phyloP scores from a whole-genome alignment of 2,329 filamentous ascomycete genomes.

The Hyphodiscus sp. region DNA sequence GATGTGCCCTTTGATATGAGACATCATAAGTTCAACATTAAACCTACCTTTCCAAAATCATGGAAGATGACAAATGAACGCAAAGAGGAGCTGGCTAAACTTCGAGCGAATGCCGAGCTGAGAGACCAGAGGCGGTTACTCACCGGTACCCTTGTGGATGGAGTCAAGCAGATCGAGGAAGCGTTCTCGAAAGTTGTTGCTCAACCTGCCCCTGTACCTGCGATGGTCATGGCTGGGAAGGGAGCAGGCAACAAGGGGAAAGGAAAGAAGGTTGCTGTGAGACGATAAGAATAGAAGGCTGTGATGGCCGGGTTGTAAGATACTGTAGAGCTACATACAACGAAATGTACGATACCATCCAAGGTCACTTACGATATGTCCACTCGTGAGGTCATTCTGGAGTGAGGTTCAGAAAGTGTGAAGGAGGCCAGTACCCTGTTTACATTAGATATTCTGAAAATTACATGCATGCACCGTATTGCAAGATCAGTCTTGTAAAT shows the following conservation, averaged over 20 bases:
- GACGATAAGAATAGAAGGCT: slow-evolving; percentile 11
- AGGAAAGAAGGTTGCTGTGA: slow-evolving; percentile 23
- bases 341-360: not conserved
- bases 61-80: slow-evolving; percentile 76
- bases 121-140: slow-evolving; percentile 49
- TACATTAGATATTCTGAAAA: not conserved
- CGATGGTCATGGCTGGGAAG: slow-evolving; percentile 20
- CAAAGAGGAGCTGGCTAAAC: slow-evolving; percentile 55
- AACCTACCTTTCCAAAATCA: slow-evolving; percentile 67
- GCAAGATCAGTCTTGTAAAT: too few relatives aligned
- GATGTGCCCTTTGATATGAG: slow-evolving; percentile 86
- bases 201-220: slow-evolving; percentile 20
- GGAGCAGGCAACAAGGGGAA: slow-evolving; percentile 1
- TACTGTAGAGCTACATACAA: slow-evolving; percentile 9
- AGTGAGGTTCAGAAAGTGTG: not conserved
- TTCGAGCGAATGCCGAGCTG: slow-evolving; percentile 45
- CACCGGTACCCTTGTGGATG: slow-evolving; percentile 52
- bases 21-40: slow-evolving; percentile 66
- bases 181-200: slow-evolving; percentile 26
- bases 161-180: slow-evolving; percentile 41
- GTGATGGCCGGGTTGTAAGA: slow-evolving; percentile 13
- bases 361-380: not conserved
- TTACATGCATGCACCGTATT: too few relatives aligned
- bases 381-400: not conserved
- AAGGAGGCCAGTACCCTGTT: not conserved